These are phyloP conservation scores for Lachnellula hyalina DNA, from an alignment of 2,329 filamentous ascomycete species.

Conservation along the genomic window DNA sequence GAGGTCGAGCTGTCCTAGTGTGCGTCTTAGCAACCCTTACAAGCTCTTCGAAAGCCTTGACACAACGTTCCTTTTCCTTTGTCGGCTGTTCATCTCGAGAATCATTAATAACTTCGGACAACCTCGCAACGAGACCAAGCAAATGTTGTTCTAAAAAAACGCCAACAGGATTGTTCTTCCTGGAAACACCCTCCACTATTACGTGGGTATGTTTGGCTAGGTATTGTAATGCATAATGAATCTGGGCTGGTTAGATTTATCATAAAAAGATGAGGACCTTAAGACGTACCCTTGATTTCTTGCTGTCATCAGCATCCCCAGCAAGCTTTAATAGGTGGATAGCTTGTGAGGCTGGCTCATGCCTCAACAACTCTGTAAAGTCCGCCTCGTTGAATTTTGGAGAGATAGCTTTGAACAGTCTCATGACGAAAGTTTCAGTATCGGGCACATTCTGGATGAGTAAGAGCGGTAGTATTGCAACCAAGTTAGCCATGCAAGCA, in stretches of 20 bases:
- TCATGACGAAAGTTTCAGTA: slow-evolving; percentile 61
- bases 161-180: slow-evolving; percentile 56
- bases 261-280: not conserved
- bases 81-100: slow-evolving; percentile 48
- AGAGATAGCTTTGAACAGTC: slow-evolving; percentile 62
- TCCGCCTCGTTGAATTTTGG: slow-evolving; percentile 62
- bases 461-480: slow-evolving; percentile 53
- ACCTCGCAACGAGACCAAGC: slow-evolving; percentile 77
- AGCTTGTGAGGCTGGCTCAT: slow-evolving; percentile 69
- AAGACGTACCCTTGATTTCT: slow-evolving; percentile 50
- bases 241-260: slow-evolving; percentile 17
- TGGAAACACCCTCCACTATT: slow-evolving; percentile 23
- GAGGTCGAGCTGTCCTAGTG: slow-evolving; percentile 75
- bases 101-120: slow-evolving; percentile 76
- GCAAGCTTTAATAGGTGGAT: slow-evolving; percentile 78
- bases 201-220: slow-evolving; percentile 34
- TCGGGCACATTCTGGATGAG: slow-evolving; percentile 52
- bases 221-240: slow-evolving; percentile 32
- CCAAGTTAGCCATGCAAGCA: slow-evolving; percentile 54
- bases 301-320: slow-evolving; percentile 59
- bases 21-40: slow-evolving; percentile 69
- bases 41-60: slow-evolving; percentile 84
- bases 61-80: slow-evolving; percentile 69
- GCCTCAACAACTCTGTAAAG: slow-evolving; percentile 63
- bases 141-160: slow-evolving; percentile 78